Evolutionary conservation across 441 rosid genomes (phyloP).

Genomic region (Isatis lusitanica): DNA sequence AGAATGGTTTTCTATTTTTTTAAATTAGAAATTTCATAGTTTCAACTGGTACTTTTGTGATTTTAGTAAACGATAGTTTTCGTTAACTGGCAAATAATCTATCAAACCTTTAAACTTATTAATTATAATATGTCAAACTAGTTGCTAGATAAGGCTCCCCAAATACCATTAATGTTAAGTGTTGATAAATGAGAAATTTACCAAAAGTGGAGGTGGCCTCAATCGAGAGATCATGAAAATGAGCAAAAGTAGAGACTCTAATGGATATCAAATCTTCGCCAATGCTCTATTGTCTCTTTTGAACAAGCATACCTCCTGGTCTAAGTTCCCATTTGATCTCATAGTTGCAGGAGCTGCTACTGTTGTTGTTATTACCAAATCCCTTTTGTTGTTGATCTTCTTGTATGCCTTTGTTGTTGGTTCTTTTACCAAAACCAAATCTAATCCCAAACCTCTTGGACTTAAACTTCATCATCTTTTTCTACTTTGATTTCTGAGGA

Average conservation of each 20-base stretch:
- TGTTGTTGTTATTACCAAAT: constrained; percentile 16
- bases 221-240: constrained; percentile 68
- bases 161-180: neutral
- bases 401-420: constrained; percentile 32
- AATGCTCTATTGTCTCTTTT: constrained; percentile 61
- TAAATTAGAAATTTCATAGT: too few species aligned
- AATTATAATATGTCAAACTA: neutral
- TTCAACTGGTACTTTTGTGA: neutral
- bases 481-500: constrained; percentile 1
- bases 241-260: constrained; percentile 69
- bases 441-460: constrained; percentile 73
- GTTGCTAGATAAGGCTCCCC: neutral
- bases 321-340: constrained; percentile 92
- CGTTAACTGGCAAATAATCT: neutral
- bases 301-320: constrained; percentile 98
- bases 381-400: constrained; percentile 26
- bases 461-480: constrained; percentile 64
- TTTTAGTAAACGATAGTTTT: neutral
- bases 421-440: constrained; percentile 49
- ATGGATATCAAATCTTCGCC: constrained; percentile 56
- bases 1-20: neutral
- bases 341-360: constrained; percentile 20
- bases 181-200: constrained; percentile 30
- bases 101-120: neutral
- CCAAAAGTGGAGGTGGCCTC: constrained; percentile 85